Evolutionary conservation across 23 red algal species (phyloP), one percentile per base, ranked within the genome.

Genomic region (Gracilariopsis chorda): DNA sequence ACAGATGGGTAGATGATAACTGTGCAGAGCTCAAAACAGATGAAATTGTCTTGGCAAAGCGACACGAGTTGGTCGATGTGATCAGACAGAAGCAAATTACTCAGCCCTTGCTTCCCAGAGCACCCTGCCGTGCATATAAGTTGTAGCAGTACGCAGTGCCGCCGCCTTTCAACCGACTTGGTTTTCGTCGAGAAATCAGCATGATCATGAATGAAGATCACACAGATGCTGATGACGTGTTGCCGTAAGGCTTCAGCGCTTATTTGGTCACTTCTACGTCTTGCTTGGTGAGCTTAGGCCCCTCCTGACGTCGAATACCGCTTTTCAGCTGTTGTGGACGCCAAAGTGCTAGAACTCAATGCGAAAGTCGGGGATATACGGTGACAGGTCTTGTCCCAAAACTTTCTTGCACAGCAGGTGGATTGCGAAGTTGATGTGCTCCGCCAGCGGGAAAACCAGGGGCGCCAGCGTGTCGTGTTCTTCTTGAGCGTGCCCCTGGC

Each of bases 141-240:
- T n/a, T n/a, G n/a, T n/a, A n/a, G n/a, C n/a, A n/a, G n/a, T n/a
- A n/a, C n/a, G n/a, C n/a, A n/a, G n/a, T n/a, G n/a, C n/a, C n/a
- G n/a, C n/a, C n/a, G n/a, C n/a, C n/a, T n/a, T n/a, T n/a, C n/a
- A n/a, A n/a, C n/a, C n/a, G n/a, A n/a, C n/a, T n/a, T n/a, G n/a
- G n/a, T n/a, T n/a, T n/a, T n/a, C n/a, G n/a, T n/a, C n/a, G n/a
- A n/a, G n/a, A n/a, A n/a, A n/a, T n/a, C n/a, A n/a, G n/a, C n/a
- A n/a, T n/a, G n/a, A n/a, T n/a, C 74, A 93, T 82, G n/a, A 97
- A 62, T 76, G 93, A 88, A 51, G 93, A 97, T 89, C 94, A 97
- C 28, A 97, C 82, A 3, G 94, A 97, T 25, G 94, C 94, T 21
- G 90, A 94, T 13, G 90, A 94, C 43, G 90, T 93, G 45, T 97